Evolutionary conservation across 148 eudicot genomes (phyloP).

Genomic region (Drosera capensis): DNA sequence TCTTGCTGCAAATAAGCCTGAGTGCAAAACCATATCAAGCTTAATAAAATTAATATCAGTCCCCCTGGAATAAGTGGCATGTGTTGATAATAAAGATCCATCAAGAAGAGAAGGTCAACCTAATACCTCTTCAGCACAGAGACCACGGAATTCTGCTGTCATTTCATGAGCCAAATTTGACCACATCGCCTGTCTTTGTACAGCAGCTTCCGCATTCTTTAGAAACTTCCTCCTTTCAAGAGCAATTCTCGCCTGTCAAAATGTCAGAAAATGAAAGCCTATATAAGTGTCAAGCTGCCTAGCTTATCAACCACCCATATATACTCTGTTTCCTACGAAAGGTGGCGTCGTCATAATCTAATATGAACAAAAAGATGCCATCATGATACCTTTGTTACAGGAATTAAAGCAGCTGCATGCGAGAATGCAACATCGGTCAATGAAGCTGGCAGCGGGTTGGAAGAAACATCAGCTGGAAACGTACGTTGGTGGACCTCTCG

Average conservation of each 20-base stretch:
- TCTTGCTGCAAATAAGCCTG: slow-evolving; percentile 98
- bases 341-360: neutral
- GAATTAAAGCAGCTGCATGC: slow-evolving; percentile 95
- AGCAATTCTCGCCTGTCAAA: slow-evolving; percentile 80
- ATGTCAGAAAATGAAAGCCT: no score
- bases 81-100: neutral
- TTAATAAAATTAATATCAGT: neutral
- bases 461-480: slow-evolving; percentile 80
- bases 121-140: slow-evolving; percentile 97
- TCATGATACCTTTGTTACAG: slow-evolving; percentile 69
- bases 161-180: slow-evolving; percentile 97
- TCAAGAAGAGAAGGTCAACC: neutral
- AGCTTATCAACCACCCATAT: neutral
- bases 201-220: slow-evolving; percentile 87
- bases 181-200: slow-evolving; percentile 95
- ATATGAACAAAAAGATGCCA: neutral
- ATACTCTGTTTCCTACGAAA: no score
- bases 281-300: no score
- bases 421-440: slow-evolving; percentile 97
- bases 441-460: slow-evolving; percentile 89
- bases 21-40: neutral
- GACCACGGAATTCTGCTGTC: slow-evolving; percentile 98
- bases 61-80: neutral
- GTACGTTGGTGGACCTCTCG: slow-evolving; percentile 94
- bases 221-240: slow-evolving; percentile 83